Conservation (phyloP, 768 basidiomycete genomes). For the Rhodotorula graminis region DNA sequence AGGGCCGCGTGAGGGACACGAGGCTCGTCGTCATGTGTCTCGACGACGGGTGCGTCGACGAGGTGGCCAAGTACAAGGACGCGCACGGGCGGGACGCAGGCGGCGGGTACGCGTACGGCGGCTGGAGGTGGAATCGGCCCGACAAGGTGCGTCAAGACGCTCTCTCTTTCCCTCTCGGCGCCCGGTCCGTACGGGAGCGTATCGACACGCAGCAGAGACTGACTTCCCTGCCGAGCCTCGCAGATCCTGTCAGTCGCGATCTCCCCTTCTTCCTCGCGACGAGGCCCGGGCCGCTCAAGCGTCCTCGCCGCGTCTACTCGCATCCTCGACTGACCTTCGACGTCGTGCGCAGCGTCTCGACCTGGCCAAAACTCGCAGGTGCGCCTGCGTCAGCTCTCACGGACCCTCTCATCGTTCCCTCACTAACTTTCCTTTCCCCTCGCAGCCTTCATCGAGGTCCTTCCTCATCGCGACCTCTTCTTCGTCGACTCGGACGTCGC, state of each 20-base stretch:
- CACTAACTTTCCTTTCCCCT: neutral
- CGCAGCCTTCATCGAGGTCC: slow-evolving; percentile 29
- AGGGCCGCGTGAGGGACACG: slow-evolving; percentile 8
- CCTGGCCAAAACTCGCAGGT: slow-evolving; percentile 34
- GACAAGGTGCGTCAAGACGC: neutral
- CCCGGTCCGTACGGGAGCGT: too few relatives aligned
- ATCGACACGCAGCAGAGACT: too few relatives aligned
- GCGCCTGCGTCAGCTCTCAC: neutral
- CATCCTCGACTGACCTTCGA: too few relatives aligned
- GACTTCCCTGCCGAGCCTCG: rapidly evolving
- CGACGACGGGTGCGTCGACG: slow-evolving; percentile 17
- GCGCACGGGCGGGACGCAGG: neutral
- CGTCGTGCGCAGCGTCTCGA: neutral
- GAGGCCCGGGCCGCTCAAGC: too few relatives aligned
- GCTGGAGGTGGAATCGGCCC: slow-evolving; percentile 2
- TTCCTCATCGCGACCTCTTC: slow-evolving; percentile 31
- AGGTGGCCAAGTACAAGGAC: slow-evolving; percentile 10
- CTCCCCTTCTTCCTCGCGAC: neutral
- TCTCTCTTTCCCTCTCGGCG: too few relatives aligned
- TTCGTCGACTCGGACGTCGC: slow-evolving; percentile 37
- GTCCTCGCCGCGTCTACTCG: neutral
- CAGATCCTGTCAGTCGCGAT: slow-evolving; percentile 1
- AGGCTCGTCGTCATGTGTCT: slow-evolving; percentile 26
- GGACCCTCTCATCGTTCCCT: neutral
- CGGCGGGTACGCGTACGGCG: neutral